Percentiles rank a stretch among this genome's conserved stretches.
phyloP scores from a whole-genome alignment of 2,329 filamentous ascomycete species.

The Neonectria hederae region DNA sequence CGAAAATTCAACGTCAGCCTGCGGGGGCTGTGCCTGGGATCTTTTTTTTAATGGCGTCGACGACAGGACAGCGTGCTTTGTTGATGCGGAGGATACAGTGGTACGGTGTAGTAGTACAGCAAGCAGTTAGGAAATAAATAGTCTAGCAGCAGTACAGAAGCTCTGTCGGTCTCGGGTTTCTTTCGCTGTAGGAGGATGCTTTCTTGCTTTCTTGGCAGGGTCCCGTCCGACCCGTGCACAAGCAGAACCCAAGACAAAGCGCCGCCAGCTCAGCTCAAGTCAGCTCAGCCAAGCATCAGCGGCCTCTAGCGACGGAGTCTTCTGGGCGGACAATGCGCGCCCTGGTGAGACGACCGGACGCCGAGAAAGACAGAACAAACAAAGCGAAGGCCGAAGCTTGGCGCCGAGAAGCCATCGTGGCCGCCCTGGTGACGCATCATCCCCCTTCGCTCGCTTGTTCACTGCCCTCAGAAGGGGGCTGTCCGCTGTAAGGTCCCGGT shows the following conservation, averaged over 20 bases:
- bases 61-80: neutral
- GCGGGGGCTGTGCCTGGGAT: conserved; percentile 32
- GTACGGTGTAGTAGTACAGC: neutral
- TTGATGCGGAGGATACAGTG: neutral
- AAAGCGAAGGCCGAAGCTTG: neutral
- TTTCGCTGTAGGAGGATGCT: neutral
- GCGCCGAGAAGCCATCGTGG: conserved; percentile 1
- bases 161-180: neutral
- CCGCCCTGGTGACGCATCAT: conserved; percentile 18
- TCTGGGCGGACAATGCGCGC: neutral
- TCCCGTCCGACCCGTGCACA: too few relatives aligned
- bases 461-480: neutral
- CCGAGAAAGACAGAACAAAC: neutral
- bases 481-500: too few relatives aligned
- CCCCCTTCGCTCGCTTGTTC: neutral
- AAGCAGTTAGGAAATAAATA: too few relatives aligned
- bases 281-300: conserved; percentile 24
- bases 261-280: neutral
- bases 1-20: conserved; percentile 42
- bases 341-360: neutral
- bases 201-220: neutral
- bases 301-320: conserved; percentile 2
- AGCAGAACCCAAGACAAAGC: neutral
- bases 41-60: conserved; percentile 4
- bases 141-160: neutral